Percentiles rank a stretch among this genome's conserved stretches.
Evolutionary conservation across 441 rosid species (phyloP).

Genomic region (Aquilaria agallochum): DNA sequence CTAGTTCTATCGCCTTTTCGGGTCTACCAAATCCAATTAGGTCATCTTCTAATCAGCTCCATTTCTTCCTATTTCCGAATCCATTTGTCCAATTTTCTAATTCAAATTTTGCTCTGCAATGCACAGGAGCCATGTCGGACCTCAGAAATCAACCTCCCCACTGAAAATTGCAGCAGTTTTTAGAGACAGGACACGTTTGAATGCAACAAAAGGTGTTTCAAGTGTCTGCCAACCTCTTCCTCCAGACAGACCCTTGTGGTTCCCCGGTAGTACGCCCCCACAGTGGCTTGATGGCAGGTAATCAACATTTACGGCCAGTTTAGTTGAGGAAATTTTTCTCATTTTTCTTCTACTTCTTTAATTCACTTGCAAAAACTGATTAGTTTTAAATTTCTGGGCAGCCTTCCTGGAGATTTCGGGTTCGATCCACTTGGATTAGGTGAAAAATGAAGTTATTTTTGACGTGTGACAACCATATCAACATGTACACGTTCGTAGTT

Average conservation of each 20-base stretch:
- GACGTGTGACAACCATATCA: too few species aligned
- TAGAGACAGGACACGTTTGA: constrained; percentile 18
- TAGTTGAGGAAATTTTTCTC: neutral
- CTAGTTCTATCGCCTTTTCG: constrained; percentile 33
- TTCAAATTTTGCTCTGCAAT: neutral
- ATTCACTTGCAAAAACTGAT: constrained; percentile 3
- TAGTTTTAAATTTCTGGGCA: constrained; percentile 16
- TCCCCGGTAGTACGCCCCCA: constrained; percentile 87
- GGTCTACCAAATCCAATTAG: constrained; percentile 25
- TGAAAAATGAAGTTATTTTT: constrained; percentile 10
- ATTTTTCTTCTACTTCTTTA: neutral
- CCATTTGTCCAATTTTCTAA: neutral
- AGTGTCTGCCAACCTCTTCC: constrained; percentile 89
- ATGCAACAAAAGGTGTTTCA: constrained; percentile 80
- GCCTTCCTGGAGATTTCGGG: constrained; percentile 94
- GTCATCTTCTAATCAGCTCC: constrained; percentile 7
- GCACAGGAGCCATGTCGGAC: constrained; percentile 20
- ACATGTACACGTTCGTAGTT: too few species aligned
- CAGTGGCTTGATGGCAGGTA: constrained; percentile 96
- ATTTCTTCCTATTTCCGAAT: too few species aligned
- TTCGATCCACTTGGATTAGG: constrained; percentile 97
- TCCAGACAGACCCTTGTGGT: constrained; percentile 94
- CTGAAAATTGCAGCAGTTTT: constrained; percentile 12
- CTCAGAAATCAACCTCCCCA: constrained; percentile 11
- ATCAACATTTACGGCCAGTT: neutral